phyloP scores from a whole-genome alignment of 2,329 filamentous ascomycete species.

The Pseudogymnoascus sp. region DNA sequence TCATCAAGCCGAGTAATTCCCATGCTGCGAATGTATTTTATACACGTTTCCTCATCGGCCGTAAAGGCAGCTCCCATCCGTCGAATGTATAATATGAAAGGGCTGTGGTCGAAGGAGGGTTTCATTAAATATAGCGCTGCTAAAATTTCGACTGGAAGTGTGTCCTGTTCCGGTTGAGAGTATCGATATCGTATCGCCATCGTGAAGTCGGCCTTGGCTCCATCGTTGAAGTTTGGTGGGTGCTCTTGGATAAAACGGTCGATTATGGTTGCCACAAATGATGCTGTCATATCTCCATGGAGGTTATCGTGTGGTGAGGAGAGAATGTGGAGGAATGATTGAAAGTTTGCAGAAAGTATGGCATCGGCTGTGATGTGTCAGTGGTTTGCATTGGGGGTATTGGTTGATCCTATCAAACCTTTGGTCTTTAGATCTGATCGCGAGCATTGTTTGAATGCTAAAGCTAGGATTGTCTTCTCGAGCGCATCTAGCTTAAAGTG shows the following conservation, averaged over 20 bases:
- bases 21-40: slow-evolving; percentile 47
- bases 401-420: slow-evolving; percentile 50
- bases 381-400: slow-evolving; percentile 8
- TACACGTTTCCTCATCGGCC: slow-evolving; percentile 62
- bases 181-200: slow-evolving; percentile 56
- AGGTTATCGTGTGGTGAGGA: slow-evolving; percentile 57
- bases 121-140: slow-evolving; percentile 64
- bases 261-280: slow-evolving; percentile 72
- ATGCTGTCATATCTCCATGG: slow-evolving; percentile 59
- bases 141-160: slow-evolving; percentile 64
- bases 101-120: slow-evolving; percentile 54
- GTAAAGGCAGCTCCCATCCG: slow-evolving; percentile 70
- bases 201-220: slow-evolving; percentile 63
- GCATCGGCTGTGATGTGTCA: slow-evolving; percentile 61
- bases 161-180: slow-evolving; percentile 62
- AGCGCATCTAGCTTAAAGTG: slow-evolving; percentile 91
- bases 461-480: slow-evolving; percentile 77
- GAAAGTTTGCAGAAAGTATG: slow-evolving; percentile 76
- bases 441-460: slow-evolving; percentile 80
- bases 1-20: slow-evolving; percentile 62
- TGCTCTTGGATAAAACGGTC: slow-evolving; percentile 84
- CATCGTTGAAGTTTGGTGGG: slow-evolving; percentile 76
- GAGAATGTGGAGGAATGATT: slow-evolving; percentile 70
- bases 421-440: slow-evolving; percentile 81
- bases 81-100: slow-evolving; percentile 63